Evolutionary conservation across 805 yeast species (phyloP).

Genomic region (Torulaspora franciscae): DNA sequence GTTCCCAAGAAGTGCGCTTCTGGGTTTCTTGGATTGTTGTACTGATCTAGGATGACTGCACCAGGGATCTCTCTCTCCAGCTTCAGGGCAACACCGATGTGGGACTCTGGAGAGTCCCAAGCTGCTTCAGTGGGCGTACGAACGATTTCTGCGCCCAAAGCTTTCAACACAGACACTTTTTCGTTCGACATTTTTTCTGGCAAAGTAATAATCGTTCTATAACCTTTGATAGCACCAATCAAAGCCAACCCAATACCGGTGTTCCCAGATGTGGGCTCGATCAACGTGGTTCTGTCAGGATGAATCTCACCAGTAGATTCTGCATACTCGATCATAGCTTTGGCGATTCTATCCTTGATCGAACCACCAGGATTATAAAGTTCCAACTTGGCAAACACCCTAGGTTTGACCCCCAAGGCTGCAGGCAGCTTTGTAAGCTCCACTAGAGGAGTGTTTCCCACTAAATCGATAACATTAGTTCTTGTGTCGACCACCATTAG

Average conservation of each 20-base stretch:
- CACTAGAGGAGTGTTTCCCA: conserved; percentile 82
- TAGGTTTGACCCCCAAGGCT: conserved; percentile 67
- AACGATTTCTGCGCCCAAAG: conserved; percentile 84
- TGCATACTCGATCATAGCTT: conserved; percentile 81
- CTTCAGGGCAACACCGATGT: conserved; percentile 79
- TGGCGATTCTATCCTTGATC: conserved; percentile 83
- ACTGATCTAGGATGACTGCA: conserved; percentile 80
- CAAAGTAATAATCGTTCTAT: conserved; percentile 78
- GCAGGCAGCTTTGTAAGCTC: conserved; percentile 72
- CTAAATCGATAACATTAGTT: conserved; percentile 59
- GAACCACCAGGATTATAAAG: conserved; percentile 87
- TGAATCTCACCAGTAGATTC: conserved; percentile 70
- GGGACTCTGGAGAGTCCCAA: conserved; percentile 88
- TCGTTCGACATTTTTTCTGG: conserved; percentile 93
- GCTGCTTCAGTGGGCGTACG: conserved; percentile 92
- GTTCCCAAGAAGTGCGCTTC: conserved; percentile 80
- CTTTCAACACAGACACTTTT: conserved; percentile 81
- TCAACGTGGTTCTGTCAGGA: conserved; percentile 73
- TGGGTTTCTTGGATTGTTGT: conserved; percentile 73
- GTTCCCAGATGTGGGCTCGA: conserved; percentile 88
- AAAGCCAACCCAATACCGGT: conserved; percentile 88
- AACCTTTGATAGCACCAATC: conserved; percentile 82
- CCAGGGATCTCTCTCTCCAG: conserved; percentile 80
- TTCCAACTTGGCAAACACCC: conserved; percentile 69
- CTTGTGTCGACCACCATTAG: conserved; percentile 23